A percentile compares a stretch with the other conserved stretches of the same genome.
Conservation (phyloP, 1,284 basidiomycete species). For the Malassezia equina region DNA sequence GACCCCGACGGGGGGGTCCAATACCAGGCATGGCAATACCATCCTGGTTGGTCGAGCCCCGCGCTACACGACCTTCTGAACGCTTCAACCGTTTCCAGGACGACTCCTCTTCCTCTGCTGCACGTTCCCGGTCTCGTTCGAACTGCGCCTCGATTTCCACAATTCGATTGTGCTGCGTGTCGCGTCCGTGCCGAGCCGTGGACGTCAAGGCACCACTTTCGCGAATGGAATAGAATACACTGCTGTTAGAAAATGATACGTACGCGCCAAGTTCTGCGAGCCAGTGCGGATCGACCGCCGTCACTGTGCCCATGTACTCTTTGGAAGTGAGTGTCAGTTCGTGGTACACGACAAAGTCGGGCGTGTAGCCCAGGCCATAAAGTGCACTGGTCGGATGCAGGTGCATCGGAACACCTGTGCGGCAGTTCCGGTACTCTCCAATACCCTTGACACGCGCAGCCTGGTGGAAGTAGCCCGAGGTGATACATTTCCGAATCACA, state of each 20-base stretch:
- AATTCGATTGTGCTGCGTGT: conserved; percentile 75
- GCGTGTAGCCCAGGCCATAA: conserved; percentile 86
- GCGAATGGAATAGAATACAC: conserved; percentile 86
- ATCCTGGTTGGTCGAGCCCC: background rate
- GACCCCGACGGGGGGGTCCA: conserved; percentile 1
- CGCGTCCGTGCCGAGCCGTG: conserved; percentile 57
- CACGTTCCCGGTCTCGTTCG: conserved; percentile 23
- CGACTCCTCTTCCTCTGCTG: conserved; percentile 9
- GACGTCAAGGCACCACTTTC: conserved; percentile 60
- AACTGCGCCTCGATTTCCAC: conserved; percentile 64
- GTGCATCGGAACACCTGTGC: conserved; percentile 74
- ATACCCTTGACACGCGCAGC: conserved; percentile 95
- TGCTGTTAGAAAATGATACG: conserved; percentile 53
- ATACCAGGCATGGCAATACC: conserved; percentile 16
- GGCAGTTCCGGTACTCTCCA: conserved; percentile 93
- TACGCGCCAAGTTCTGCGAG: conserved; percentile 35
- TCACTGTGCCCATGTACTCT: conserved; percentile 41
- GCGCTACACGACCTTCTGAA: background rate
- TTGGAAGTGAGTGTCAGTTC: conserved; percentile 53
- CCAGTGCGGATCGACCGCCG: conserved; percentile 47
- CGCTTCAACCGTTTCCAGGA: conserved; percentile 6
- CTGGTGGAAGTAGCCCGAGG: conserved; percentile 97
- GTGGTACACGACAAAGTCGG: conserved; percentile 92
- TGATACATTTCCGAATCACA: conserved; percentile 88
- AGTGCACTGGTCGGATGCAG: conserved; percentile 92